Conservation (phyloP, 768 basidiomycete genomes). For the Boletus sensibilis region DNA sequence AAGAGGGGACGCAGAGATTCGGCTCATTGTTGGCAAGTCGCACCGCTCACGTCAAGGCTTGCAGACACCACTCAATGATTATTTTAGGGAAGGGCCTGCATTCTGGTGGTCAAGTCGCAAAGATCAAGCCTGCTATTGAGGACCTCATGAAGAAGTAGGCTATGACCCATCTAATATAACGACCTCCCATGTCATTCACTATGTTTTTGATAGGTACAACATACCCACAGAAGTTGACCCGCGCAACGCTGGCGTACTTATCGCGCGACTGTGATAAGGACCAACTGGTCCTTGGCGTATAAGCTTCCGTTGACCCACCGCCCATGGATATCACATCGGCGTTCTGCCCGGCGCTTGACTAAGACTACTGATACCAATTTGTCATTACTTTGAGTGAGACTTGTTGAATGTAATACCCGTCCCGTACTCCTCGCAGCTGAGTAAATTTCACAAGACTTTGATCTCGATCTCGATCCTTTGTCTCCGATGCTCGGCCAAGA, state of each 20-base stretch:
- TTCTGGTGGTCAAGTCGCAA: slow-evolving; percentile 70
- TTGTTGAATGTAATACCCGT: neutral
- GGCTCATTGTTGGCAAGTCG: slow-evolving; percentile 79
- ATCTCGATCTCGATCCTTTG: neutral
- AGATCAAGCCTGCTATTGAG: slow-evolving; percentile 90
- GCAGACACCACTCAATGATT: neutral
- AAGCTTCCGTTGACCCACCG: neutral
- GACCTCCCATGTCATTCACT: neutral
- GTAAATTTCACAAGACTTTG: neutral
- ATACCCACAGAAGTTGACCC: slow-evolving; percentile 76
- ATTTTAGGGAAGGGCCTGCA: slow-evolving; percentile 81
- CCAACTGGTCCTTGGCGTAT: neutral
- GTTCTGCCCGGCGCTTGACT: neutral
- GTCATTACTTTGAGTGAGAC: neutral
- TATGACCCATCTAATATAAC: neutral
- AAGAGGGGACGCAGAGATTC: slow-evolving; percentile 61
- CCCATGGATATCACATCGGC: neutral
- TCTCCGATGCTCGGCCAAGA: neutral
- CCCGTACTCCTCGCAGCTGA: too few species aligned
- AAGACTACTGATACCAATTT: neutral
- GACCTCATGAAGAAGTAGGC: slow-evolving; percentile 78
- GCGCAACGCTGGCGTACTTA: slow-evolving; percentile 77
- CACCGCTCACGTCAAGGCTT: neutral
- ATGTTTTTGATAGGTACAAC: slow-evolving; percentile 51
- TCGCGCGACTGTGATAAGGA: slow-evolving; percentile 51